Evolutionary conservation across 225 moss, liverwort and hornwort genomes (phyloP), one percentile per base, ranked within the genome.

Genomic region (Ulota crispa): DNA sequence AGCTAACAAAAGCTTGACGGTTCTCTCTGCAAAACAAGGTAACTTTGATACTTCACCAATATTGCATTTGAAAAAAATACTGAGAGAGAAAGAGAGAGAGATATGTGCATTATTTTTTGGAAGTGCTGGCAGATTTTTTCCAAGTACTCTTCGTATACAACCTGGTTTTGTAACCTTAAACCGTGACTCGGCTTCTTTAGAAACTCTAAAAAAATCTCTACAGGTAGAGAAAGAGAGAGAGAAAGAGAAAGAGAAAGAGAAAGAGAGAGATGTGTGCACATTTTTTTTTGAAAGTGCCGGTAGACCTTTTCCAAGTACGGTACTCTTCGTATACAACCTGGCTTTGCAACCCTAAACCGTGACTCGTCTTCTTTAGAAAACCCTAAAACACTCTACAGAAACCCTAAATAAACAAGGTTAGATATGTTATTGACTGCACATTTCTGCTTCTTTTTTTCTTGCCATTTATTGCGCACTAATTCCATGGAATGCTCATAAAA

Each of bases 11-110:
- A 87, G 67, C 71, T 80, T 97, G 83, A 85, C 84, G 2, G 56
- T 93, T 60, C 75, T 97, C 42, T 93, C 96, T 54, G 27, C 72
- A 18, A 97, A 97, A 75, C 82, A 95, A 89, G 96, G 96, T 94
- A 64, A 70, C 55, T 0, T 34, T 8, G 28, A 36, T 28, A 37
- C 18, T 36, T 50, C 10, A 63, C 20, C 4, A 24, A 34, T 30
- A 12, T 34, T 67, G 54, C n/a, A 53, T 37, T 2, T 36, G 8
- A 30, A 53, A 32, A 45, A 18, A 50, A 6, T 18, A 4, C 50
- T 5, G 16, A 50, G 50, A 50, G 50, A 34, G 50, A 50, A 5
- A 66, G 50, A 47, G 9, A 47, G 9, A 66, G 19, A 13, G 24
- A 7, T 36, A 10, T n/a, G 30, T 31, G 14, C 42, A 18, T 42